phyloP scores from a whole-genome alignment of 352 stramenopile genomes.

The Plasmopara halstedii region DNA sequence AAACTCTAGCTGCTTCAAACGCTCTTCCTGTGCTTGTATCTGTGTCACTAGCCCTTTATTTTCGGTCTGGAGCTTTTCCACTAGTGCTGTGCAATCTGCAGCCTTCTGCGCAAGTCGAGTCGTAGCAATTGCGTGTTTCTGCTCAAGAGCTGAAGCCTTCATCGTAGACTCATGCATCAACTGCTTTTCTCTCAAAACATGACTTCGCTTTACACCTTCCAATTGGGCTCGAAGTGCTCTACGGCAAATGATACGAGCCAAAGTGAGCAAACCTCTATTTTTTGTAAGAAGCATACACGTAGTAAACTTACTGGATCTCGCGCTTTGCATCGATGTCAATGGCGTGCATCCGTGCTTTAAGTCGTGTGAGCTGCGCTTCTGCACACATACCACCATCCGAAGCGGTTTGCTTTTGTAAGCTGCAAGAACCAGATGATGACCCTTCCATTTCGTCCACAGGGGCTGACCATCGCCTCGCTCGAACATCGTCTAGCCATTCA shows the following conservation, averaged over 20 bases:
- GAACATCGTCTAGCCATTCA: conserved; percentile 18
- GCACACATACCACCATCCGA: conserved; percentile 18
- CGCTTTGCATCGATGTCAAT: conserved; percentile 38
- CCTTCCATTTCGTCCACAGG: conserved; percentile 11
- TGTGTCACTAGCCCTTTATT: conserved; percentile 35
- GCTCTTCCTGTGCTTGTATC: conserved; percentile 32
- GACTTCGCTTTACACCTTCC: conserved; percentile 24
- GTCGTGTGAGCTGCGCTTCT: conserved; percentile 35
- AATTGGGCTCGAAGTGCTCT: conserved; percentile 41
- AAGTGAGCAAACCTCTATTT: too few species aligned
- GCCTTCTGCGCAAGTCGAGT: conserved; percentile 33
- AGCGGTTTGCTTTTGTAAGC: conserved; percentile 16
- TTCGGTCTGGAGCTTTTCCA: conserved; percentile 37
- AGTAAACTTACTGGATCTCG: conserved; percentile 31
- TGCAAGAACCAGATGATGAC: neutral
- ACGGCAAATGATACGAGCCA: too few species aligned
- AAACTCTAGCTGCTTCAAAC: conserved; percentile 45
- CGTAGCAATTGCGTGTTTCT: conserved; percentile 36
- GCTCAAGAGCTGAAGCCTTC: conserved; percentile 37
- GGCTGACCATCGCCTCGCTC: conserved; percentile 14
- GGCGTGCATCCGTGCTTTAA: conserved; percentile 48
- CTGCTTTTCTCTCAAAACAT: conserved; percentile 40
- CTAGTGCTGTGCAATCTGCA: conserved; percentile 23
- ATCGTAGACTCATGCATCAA: conserved; percentile 36
- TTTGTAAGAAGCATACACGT: too few species aligned